Percentiles rank a stretch among this genome's conserved stretches.
Conservation (phyloP, 129 eudicot species). For the Arctium lappa region DNA sequence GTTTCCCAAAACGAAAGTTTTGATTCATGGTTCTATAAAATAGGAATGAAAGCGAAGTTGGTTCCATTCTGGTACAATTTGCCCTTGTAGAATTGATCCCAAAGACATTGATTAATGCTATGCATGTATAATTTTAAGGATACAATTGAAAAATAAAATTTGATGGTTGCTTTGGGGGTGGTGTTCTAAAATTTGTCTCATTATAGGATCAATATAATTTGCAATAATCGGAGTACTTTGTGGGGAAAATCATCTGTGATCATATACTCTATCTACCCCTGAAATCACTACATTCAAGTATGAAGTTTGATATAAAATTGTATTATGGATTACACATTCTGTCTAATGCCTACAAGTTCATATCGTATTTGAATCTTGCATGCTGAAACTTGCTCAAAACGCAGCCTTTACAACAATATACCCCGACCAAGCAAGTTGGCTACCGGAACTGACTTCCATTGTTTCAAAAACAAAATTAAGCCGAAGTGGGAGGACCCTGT, state of each 20-base stretch:
- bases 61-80: neutral
- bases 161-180: neutral
- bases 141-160: neutral
- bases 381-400: slow-evolving; percentile 10
- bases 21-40: neutral
- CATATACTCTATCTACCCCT: neutral
- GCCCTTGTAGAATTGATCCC: neutral
- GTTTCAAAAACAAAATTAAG: slow-evolving; percentile 79
- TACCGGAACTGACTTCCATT: slow-evolving; percentile 54
- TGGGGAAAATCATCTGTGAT: neutral
- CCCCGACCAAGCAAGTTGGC: slow-evolving; percentile 80
- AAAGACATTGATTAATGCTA: neutral
- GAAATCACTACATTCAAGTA: neutral
- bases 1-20: neutral
- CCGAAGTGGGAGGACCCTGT: slow-evolving; percentile 98
- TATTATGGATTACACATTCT: neutral
- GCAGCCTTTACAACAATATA: slow-evolving; percentile 85
- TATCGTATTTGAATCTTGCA: slow-evolving; percentile 1
- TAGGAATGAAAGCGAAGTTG: neutral
- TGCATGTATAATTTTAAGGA: neutral
- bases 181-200: neutral
- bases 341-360: neutral
- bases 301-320: neutral
- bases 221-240: neutral
- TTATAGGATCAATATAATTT: neutral